Conservation (phyloP, 2,329 filamentous ascomycete genomes). For the Apiospora aurea region DNA sequence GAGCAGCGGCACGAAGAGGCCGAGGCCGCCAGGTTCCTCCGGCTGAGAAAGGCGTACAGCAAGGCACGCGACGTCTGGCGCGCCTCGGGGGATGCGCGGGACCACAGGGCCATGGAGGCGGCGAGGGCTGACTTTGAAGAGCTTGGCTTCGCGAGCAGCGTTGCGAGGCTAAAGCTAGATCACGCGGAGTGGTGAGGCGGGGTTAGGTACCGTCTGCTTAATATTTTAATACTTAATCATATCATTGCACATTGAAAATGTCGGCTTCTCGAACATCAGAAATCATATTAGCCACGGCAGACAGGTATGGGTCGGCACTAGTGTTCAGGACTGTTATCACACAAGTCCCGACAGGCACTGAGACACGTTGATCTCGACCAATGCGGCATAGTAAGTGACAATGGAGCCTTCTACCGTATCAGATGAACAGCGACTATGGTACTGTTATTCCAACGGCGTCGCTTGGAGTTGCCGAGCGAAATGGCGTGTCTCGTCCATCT, state of each 20-base stretch:
- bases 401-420: neutral
- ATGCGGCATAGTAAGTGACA: neutral
- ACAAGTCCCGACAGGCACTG: neutral
- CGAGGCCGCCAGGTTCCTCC: neutral
- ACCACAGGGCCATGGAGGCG: slow-evolving; percentile 11
- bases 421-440: neutral
- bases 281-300: neutral
- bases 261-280: neutral
- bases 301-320: too few relatives aligned
- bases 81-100: neutral
- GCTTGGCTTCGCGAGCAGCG: slow-evolving; percentile 1
- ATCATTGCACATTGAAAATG: neutral
- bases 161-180: slow-evolving; percentile 6
- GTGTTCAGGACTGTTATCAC: neutral
- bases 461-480: neutral
- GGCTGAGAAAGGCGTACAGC: neutral
- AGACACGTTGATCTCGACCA: neutral
- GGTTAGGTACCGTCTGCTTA: neutral
- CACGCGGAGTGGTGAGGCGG: neutral
- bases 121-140: slow-evolving; percentile 15
- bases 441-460: neutral
- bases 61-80: slow-evolving; percentile 16
- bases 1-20: slow-evolving; percentile 1
- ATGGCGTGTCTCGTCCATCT: neutral
- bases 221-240: slow-evolving; percentile 1